Evolutionary conservation across 352 stramenopile species (phyloP), one percentile per base, ranked within the genome.

Genomic region (Globisporangium yorkense): DNA sequence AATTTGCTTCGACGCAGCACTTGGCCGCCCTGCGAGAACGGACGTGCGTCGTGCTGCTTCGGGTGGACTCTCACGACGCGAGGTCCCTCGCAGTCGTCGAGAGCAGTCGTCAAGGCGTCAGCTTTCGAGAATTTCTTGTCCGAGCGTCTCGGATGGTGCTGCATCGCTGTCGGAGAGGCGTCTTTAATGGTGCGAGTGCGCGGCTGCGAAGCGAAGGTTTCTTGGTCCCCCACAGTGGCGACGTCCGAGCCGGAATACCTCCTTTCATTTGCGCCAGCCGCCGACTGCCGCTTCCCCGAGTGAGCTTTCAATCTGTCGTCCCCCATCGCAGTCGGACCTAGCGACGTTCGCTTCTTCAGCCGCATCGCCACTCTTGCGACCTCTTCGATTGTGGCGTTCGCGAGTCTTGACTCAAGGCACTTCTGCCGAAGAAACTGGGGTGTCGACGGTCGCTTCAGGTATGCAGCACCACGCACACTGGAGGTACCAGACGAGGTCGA

Each of bases 341-440:
- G 37, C 4, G 67, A 67, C 24, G 55, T 53, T 10, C 64, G 67
- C 54, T 82, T 88, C 62, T 77, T 83, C 55, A 65, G 50, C 43
- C 53, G 44, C 58, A 59, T 67, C 9, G 58, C 47, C 12, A 52
- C 54, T 39, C 49, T 47, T 5, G 50, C 15, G 0, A 50, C 46
- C 29, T 68, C 43, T 37, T 52, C 39, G 10, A 50, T 5, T 16
- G 66, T 57, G 0, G 56, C 41, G 10, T 72, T 54, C n/a, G 60
- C 52, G 51, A 75, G 55, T 37, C 80, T 66, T 10, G 72, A 84
- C 63, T 90, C 77, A 35, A 88, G 58, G 21, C 80, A 90, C 47
- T 90, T 87, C 44, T 86, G 80, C 4, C 80, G 70, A 18, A 90
- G 75, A 33, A 80, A 72, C 58, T 88, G 77, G 5, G 77, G 67